Evolutionary conservation across 2,329 filamentous ascomycete genomes (phyloP).

Genomic region (Didymella arachidicola): DNA sequence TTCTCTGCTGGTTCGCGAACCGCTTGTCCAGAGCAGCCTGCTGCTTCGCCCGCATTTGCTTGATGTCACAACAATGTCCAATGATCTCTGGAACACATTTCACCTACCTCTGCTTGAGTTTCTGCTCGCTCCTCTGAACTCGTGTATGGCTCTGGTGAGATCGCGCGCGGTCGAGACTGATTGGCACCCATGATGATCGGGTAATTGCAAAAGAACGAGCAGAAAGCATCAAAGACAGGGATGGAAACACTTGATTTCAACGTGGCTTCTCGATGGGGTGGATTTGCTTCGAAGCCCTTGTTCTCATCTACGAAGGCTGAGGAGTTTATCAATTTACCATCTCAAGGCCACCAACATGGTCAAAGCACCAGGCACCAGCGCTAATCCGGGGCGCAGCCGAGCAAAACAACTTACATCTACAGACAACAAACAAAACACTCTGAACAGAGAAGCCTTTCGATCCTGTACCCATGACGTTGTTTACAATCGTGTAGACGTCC

Average conservation of each 20-base stretch:
- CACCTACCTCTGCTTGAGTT: slow-evolving; percentile 36
- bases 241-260: not conserved
- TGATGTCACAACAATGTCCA: slow-evolving; percentile 6
- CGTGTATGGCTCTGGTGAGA: slow-evolving; percentile 32
- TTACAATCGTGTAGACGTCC: not conserved
- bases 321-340: slow-evolving; percentile 1
- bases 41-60: slow-evolving; percentile 44
- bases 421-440: not conserved
- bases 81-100: not conserved
- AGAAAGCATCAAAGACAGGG: not conserved
- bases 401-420: not conserved
- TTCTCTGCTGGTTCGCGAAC: slow-evolving; percentile 30
- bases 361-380: slow-evolving; percentile 17
- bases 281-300: not conserved
- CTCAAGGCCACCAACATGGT: slow-evolving; percentile 12
- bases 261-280: not conserved
- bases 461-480: not conserved
- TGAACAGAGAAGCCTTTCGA: not conserved
- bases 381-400: slow-evolving; percentile 1
- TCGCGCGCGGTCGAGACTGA: slow-evolving; percentile 30
- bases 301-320: not conserved
- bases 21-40: slow-evolving; percentile 41
- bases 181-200: slow-evolving; percentile 35
- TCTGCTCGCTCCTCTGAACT: slow-evolving; percentile 35
- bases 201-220: not conserved